Evolutionary conservation across 2,329 filamentous ascomycete species (phyloP).

Genomic region (Stemphylium vesicarium): DNA sequence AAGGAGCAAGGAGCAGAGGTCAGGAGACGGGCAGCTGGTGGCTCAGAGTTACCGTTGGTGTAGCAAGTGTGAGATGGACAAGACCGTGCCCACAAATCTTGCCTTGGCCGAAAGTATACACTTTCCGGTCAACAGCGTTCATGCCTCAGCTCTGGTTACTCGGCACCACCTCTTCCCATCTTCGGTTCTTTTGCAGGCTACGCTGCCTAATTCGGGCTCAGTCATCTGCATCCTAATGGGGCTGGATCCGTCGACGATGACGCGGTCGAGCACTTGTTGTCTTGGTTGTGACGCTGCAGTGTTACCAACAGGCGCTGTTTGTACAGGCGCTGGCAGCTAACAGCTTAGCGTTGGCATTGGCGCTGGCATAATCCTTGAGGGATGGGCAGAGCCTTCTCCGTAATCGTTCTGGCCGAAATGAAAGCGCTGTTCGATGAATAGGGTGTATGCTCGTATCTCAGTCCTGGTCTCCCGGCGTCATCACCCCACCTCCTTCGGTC

Average conservation of each 20-base stretch:
- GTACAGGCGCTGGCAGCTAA: conserved; percentile 2
- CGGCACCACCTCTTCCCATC: conserved; percentile 3
- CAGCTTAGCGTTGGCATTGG: background rate
- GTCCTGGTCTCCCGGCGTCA: background rate
- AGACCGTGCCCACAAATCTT: background rate
- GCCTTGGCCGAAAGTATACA: conserved; percentile 3
- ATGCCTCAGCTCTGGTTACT: conserved; percentile 1
- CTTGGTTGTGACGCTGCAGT: conserved; percentile 7
- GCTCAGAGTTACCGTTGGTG: background rate
- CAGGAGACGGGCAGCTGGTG: background rate
- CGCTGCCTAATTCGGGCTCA: conserved; percentile 2
- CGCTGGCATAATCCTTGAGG: background rate
- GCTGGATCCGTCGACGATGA: background rate
- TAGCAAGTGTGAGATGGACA: conserved; percentile 1
- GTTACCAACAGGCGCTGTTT: background rate
- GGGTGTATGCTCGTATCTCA: too few relatives aligned
- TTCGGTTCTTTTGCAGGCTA: conserved; percentile 4
- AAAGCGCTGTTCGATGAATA: too few relatives aligned
- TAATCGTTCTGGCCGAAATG: too few relatives aligned
- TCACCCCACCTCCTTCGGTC: conserved; percentile 6
- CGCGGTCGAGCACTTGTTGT: background rate
- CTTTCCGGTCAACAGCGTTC: conserved; percentile 1
- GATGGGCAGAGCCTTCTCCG: conserved; percentile 2
- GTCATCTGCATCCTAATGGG: background rate
- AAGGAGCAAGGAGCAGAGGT: background rate